Evolutionary conservation across 179 eudicot genomes (phyloP).

Genomic region (Nepenthes alata): DNA sequence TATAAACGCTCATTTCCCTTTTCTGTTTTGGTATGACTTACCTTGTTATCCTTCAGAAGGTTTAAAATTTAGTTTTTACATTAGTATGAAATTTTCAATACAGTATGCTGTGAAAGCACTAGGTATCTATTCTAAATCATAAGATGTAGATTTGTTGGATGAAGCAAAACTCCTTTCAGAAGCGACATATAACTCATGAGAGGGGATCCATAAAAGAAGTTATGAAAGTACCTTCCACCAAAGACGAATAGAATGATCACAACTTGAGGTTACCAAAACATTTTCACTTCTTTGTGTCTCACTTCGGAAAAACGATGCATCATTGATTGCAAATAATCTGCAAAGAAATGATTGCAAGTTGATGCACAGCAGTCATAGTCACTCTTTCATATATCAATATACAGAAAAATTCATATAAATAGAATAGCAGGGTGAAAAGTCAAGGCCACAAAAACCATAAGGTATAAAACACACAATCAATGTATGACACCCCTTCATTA

Average conservation of each 20-base stretch:
- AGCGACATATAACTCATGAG: neutral
- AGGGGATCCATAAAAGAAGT: neutral
- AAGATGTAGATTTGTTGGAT: neutral
- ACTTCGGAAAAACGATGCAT: constrained; percentile 29
- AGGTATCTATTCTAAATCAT: neutral
- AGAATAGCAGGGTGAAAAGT: too few species aligned
- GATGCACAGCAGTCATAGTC: neutral
- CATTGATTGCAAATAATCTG: constrained; percentile 42
- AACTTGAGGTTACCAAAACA: constrained; percentile 59
- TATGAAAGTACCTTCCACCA: constrained; percentile 59
- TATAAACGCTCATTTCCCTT: too few species aligned
- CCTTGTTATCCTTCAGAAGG: too few species aligned
- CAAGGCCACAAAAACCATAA: too few species aligned
- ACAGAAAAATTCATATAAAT: too few species aligned
- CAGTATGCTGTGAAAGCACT: too few species aligned
- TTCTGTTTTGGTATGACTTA: too few species aligned
- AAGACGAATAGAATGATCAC: constrained; percentile 56
- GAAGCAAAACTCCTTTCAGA: neutral
- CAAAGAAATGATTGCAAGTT: constrained; percentile 5
- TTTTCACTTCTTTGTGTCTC: constrained; percentile 29
- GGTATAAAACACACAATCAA: too few species aligned
- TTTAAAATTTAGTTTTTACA: too few species aligned
- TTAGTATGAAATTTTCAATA: too few species aligned
- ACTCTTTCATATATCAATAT: too few species aligned
- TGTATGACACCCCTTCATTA: too few species aligned